Conservation (phyloP, 1,284 basidiomycete species). For the Melampsora occidentalis region DNA sequence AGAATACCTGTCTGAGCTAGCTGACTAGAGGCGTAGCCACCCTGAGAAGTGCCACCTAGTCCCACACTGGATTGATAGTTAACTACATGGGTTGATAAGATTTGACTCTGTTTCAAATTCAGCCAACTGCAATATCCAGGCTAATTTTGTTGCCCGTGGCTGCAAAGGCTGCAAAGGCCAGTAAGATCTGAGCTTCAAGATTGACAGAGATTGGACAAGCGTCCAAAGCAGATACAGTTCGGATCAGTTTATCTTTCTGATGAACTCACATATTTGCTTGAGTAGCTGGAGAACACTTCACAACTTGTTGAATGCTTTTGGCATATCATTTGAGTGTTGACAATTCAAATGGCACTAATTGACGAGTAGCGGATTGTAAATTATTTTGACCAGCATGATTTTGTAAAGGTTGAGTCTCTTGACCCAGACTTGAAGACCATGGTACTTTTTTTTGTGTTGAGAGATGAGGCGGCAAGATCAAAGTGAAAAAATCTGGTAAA, state of each 20-base stretch:
- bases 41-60: conserved; percentile 1
- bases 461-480: conserved; percentile 79
- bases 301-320: conserved; percentile 74
- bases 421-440: conserved; percentile 41
- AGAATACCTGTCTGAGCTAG: conserved; percentile 34
- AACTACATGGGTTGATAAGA: conserved; percentile 35
- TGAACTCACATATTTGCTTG: conserved; percentile 75
- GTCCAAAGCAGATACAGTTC: conserved; percentile 71
- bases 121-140: conserved; percentile 65
- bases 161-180: conserved; percentile 75
- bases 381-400: conserved; percentile 28
- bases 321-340: conserved; percentile 32
- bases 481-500: conserved; percentile 78
- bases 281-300: conserved; percentile 71
- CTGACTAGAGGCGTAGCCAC: neutral
- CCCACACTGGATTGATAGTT: conserved; percentile 21
- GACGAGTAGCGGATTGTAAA: conserved; percentile 11
- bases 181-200: conserved; percentile 81
- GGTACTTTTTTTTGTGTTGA: conserved; percentile 74
- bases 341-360: conserved; percentile 22
- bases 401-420: conserved; percentile 33
- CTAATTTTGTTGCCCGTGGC: conserved; percentile 66
- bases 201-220: conserved; percentile 81
- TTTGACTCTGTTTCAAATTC: conserved; percentile 41
- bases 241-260: conserved; percentile 67